phyloP scores from a whole-genome alignment of 2,329 filamentous ascomycete genomes.

The Alternaria arbusti region DNA sequence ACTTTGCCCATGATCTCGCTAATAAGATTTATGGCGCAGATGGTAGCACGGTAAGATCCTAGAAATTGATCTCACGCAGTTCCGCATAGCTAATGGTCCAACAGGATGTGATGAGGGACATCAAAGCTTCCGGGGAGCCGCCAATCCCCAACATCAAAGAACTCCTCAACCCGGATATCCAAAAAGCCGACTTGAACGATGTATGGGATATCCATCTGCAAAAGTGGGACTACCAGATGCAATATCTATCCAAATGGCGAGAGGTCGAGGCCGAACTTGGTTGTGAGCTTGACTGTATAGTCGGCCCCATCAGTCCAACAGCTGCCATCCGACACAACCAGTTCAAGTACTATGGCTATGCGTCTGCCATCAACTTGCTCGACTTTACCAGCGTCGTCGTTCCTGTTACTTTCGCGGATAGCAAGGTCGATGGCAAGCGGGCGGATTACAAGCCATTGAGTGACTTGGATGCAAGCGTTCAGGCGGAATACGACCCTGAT shows the following conservation, averaged over 20 bases:
- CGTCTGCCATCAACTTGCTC: slow-evolving; percentile 10
- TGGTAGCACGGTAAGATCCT: neutral
- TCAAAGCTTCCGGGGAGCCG: slow-evolving; percentile 29
- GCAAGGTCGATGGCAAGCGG: slow-evolving; percentile 16
- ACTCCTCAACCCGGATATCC: slow-evolving; percentile 10
- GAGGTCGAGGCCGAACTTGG: neutral
- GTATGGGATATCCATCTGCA: slow-evolving; percentile 12
- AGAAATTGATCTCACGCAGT: neutral
- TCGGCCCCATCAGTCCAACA: slow-evolving; percentile 20
- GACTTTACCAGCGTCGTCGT: slow-evolving; percentile 24
- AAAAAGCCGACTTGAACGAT: slow-evolving; percentile 8
- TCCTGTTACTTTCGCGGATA: slow-evolving; percentile 27
- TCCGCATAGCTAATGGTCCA: neutral
- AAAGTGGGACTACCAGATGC: slow-evolving; percentile 14
- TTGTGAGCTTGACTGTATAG: slow-evolving; percentile 10
- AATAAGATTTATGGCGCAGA: slow-evolving; percentile 2
- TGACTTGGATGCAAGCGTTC: slow-evolving; percentile 16
- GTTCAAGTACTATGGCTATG: slow-evolving; percentile 20
- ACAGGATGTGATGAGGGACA: slow-evolving; percentile 55
- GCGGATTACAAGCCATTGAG: slow-evolving; percentile 19
- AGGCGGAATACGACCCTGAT: slow-evolving; percentile 12
- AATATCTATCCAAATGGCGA: slow-evolving; percentile 3
- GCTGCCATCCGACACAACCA: slow-evolving; percentile 22
- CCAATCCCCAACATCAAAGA: slow-evolving; percentile 15
- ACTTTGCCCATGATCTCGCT: slow-evolving; percentile 6